Base-by-base conservation (phyloP, 352 stramenopile genomes). In the Pseudoperonospora humuli region DNA sequence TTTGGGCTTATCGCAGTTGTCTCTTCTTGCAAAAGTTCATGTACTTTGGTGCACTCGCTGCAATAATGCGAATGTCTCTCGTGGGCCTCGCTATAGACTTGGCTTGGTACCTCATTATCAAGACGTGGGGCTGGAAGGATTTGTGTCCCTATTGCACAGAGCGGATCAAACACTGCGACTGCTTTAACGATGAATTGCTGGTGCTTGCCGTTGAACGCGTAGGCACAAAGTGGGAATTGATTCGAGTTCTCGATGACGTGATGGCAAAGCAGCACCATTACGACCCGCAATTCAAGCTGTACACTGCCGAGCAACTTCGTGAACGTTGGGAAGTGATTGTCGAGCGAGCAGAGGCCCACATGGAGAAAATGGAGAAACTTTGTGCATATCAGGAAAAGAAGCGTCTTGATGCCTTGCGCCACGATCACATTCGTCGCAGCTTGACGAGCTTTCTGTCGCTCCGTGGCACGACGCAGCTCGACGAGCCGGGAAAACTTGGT, bases 71-170 rank as follows among this genome's bases (percentile, higher is more conserved):
- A 15, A 70, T 84, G 37, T 84, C 70, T 11, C 42, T 86, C 1
- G 49, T 86, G 33, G 70, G 68, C 1, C 44, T 86, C 3, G 20
- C 62, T 7, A 57, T 67, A 32, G 70, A 86, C 37, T 75, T 57
- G 13, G 38, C 28, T 0, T 86, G 74, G 74, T 86, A 84, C 38
- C 15, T 64, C 1, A 58, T 81, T 20, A 72, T 86, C 48, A 62
- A 69, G 32, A 70, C 64, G 1, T 83, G 67, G 61, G 74, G 69
- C 13, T 83, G 71, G 69, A 61, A 65, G 14, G 71, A 86, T 25
- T 34, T 81, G 25, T 86, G 70, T 54, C 70, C 71, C 3, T 69
- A 81, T 50, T 86, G 69, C 55, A 86, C 74, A 1, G 74, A 86
- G 48, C 66, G 74, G 0, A 63, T 86, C 13, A 60, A 67, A 7